A percentile compares a stretch with the other conserved stretches of the same genome.
These are phyloP conservation scores for Fremontodendron californicum DNA, from an alignment of 345 rosid genomes.

Conservation along the genomic window DNA sequence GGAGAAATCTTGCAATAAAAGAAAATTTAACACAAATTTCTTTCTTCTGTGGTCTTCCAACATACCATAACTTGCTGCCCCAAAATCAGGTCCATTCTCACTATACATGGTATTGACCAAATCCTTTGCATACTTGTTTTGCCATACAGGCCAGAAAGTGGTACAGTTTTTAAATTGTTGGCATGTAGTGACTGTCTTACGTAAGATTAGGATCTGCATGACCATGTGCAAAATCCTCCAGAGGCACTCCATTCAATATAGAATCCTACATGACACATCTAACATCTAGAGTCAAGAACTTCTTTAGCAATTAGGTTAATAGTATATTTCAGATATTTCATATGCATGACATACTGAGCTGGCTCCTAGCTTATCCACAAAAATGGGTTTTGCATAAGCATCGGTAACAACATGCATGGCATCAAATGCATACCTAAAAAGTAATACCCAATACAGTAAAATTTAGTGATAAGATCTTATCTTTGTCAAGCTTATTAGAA, in stretches of 20 bases:
- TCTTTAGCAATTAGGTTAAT: slow-evolving; percentile 8
- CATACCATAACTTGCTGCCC: slow-evolving; percentile 97
- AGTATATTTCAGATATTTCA: slow-evolving; percentile 18
- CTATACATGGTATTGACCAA: slow-evolving; percentile 77
- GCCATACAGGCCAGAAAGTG: slow-evolving; percentile 19
- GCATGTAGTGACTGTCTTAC: slow-evolving; percentile 39
- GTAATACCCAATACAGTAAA: slow-evolving; percentile 1
- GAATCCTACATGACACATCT: slow-evolving; percentile 63
- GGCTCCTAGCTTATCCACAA: slow-evolving; percentile 83
- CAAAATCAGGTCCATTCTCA: slow-evolving; percentile 82
- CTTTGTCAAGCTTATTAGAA: neutral
- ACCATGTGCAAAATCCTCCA: slow-evolving; percentile 94
- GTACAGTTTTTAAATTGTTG: slow-evolving; percentile 3
- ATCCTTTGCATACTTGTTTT: slow-evolving; percentile 83
- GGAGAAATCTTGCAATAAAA: neutral
- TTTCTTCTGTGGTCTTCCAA: too few species aligned
- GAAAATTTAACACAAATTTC: slow-evolving; percentile 6
- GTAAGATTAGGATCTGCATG: slow-evolving; percentile 98
- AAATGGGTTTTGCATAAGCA: slow-evolving; percentile 90
- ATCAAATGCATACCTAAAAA: slow-evolving; percentile 70
- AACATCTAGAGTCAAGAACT: slow-evolving; percentile 23
- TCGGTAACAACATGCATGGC: slow-evolving; percentile 98
- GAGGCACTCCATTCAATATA: slow-evolving; percentile 76
- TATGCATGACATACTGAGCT: slow-evolving; percentile 40
- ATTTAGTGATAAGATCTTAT: neutral